phyloP scores from a whole-genome alignment of 1,139 yeast species.

The Protomyces lactucae-debilis region DNA sequence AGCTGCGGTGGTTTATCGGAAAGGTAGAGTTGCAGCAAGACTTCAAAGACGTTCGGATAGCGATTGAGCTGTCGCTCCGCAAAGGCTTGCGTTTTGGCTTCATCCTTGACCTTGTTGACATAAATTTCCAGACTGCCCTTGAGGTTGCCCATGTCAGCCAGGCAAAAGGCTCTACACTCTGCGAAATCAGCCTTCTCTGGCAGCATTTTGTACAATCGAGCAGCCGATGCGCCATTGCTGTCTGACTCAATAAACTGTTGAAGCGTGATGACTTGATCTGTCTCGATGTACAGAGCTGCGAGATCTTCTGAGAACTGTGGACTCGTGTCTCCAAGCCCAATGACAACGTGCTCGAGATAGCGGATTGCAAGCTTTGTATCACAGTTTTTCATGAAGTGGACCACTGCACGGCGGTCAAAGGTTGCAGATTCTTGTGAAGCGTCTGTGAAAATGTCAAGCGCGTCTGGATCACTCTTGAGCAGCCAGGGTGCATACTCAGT shows the following conservation, averaged over 20 bases:
- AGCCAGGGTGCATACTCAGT: slow-evolving; percentile 55
- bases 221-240: slow-evolving; percentile 40
- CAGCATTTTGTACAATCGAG: slow-evolving; percentile 37
- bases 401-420: slow-evolving; percentile 52
- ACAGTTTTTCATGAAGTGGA: slow-evolving; percentile 44
- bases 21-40: slow-evolving; percentile 41
- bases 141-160: slow-evolving; percentile 59
- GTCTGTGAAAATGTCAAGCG: slow-evolving; percentile 59
- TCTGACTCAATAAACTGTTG: slow-evolving; percentile 30
- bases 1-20: slow-evolving; percentile 35
- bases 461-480: slow-evolving; percentile 33
- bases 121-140: slow-evolving; percentile 60
- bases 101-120: slow-evolving; percentile 55
- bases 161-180: slow-evolving; percentile 54
- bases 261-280: slow-evolving; percentile 37
- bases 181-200: slow-evolving; percentile 37
- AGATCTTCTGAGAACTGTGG: slow-evolving; percentile 52
- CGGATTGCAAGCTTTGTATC: slow-evolving; percentile 44
- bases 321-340: slow-evolving; percentile 45
- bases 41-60: slow-evolving; percentile 37
- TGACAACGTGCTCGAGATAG: slow-evolving; percentile 61
- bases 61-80: slow-evolving; percentile 52
- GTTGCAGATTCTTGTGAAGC: slow-evolving; percentile 60
- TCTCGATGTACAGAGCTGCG: slow-evolving; percentile 51
- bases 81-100: slow-evolving; percentile 53